These are phyloP conservation scores for Apiotrichum porosum DNA, from an alignment of 1,284 basidiomycete species.

Conservation along the genomic window DNA sequence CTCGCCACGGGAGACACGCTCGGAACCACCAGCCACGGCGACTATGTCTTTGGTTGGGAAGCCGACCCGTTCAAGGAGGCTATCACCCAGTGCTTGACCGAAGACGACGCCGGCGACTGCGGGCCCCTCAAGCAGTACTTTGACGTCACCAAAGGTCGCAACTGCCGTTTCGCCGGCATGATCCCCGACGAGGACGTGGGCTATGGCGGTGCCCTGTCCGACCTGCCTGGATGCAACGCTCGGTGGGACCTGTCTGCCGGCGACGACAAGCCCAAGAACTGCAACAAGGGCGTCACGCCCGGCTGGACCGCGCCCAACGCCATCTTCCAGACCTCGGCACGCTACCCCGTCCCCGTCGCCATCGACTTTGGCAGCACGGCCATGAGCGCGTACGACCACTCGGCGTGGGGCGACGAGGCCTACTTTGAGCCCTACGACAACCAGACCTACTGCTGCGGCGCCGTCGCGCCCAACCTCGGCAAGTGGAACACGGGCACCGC, in stretches of 20 bases:
- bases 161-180: constrained; percentile 11
- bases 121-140: neutral
- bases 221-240: constrained; percentile 11
- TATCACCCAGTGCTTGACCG: constrained; percentile 33
- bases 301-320: constrained; percentile 8
- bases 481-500: no score
- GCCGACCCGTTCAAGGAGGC: constrained; percentile 42
- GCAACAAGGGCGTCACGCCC: constrained; percentile 2
- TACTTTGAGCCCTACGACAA: neutral
- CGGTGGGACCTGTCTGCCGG: constrained; percentile 2
- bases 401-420: no score
- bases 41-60: constrained; percentile 48
- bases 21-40: constrained; percentile 46
- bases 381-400: neutral
- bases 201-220: neutral
- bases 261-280: constrained; percentile 4
- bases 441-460: neutral
- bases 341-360: neutral
- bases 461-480: neutral
- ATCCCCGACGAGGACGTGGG: constrained; percentile 13
- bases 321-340: neutral
- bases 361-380: neutral
- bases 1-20: constrained; percentile 46
- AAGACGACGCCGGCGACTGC: constrained; percentile 2
- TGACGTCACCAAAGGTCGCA: neutral